Evolutionary conservation across 768 basidiomycete species (phyloP).

Genomic region (Russula dissimulans): DNA sequence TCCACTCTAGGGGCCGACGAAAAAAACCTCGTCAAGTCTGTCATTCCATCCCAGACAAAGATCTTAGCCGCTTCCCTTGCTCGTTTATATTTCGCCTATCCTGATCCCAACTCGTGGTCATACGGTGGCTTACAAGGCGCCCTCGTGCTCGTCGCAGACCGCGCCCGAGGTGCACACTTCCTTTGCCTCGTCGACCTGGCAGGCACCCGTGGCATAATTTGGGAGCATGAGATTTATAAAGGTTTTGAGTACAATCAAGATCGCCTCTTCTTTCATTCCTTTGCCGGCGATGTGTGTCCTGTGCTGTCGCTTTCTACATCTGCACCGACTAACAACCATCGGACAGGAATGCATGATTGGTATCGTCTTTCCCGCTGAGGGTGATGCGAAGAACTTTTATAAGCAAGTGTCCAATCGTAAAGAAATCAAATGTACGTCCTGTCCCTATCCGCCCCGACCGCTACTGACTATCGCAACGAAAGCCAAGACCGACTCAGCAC

Average conservation of each 20-base stretch:
- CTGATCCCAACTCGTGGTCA: constrained; percentile 66
- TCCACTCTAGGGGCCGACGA: constrained; percentile 66
- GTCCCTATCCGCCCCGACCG: not conserved
- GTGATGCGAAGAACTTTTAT: constrained; percentile 73
- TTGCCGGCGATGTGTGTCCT: constrained; percentile 80
- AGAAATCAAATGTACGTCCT: constrained; percentile 33
- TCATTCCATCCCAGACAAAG: constrained; percentile 50
- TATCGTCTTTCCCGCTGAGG: constrained; percentile 80
- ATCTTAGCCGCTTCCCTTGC: constrained; percentile 74
- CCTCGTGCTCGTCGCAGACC: constrained; percentile 62
- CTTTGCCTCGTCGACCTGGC: constrained; percentile 78
- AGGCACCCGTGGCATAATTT: constrained; percentile 80
- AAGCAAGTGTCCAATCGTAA: constrained; percentile 76
- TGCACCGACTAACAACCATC: not conserved
- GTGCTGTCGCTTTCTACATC: not conserved
- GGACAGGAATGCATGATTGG: constrained; percentile 82
- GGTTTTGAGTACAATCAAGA: constrained; percentile 77
- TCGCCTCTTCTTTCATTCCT: constrained; percentile 86
- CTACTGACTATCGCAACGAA: constrained; percentile 21
- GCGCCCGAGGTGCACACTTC: constrained; percentile 42
- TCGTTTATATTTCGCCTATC: constrained; percentile 86
- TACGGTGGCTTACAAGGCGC: constrained; percentile 87
- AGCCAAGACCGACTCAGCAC: constrained; percentile 37
- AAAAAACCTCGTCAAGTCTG: constrained; percentile 63
- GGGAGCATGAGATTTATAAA: constrained; percentile 88